Evolutionary conservation across 495 filamentous ascomycete species (phyloP).

Genomic region (Opeltia flavorubescens): DNA sequence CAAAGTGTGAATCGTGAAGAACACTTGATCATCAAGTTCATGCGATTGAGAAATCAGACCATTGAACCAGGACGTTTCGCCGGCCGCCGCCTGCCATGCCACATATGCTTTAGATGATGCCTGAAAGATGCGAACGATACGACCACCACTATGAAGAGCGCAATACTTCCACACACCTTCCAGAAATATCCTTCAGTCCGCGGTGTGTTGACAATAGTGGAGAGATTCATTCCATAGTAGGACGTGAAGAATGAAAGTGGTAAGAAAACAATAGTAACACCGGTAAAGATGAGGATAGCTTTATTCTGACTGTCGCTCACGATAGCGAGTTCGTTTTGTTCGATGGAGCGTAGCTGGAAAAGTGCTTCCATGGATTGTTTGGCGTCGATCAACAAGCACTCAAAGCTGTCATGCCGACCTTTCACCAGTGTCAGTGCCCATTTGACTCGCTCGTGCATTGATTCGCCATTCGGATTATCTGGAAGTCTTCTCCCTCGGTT

Average conservation of each 20-base stretch:
- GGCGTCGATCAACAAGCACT: constrained; percentile 14
- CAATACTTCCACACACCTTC: constrained; percentile 18
- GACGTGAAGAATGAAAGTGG: constrained; percentile 21
- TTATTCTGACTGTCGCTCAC: constrained; percentile 19
- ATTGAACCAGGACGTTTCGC: not conserved
- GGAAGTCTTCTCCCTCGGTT: constrained; percentile 5
- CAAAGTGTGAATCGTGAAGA: too few relatives aligned
- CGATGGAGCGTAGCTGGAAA: constrained; percentile 20
- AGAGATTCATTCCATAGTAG: constrained; percentile 26
- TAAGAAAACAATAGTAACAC: constrained; percentile 19
- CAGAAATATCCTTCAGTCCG: constrained; percentile 15
- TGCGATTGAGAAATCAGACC: not conserved
- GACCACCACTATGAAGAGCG: constrained; percentile 14
- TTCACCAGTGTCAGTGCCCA: constrained; percentile 15
- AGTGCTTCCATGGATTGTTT: constrained; percentile 17
- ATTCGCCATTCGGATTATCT: constrained; percentile 12
- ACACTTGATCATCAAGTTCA: too few relatives aligned
- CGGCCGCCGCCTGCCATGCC: constrained; percentile 4
- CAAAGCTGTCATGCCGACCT: constrained; percentile 10
- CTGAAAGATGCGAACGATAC: constrained; percentile 11
- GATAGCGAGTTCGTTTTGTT: constrained; percentile 21
- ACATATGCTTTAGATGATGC: constrained; percentile 6
- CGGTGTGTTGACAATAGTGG: constrained; percentile 13
- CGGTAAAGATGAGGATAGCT: constrained; percentile 20
- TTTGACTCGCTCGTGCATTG: constrained; percentile 7